These are phyloP conservation scores for Cyclocybe aegerita DNA, from an alignment of 768 basidiomycete species.

Conservation along the genomic window DNA sequence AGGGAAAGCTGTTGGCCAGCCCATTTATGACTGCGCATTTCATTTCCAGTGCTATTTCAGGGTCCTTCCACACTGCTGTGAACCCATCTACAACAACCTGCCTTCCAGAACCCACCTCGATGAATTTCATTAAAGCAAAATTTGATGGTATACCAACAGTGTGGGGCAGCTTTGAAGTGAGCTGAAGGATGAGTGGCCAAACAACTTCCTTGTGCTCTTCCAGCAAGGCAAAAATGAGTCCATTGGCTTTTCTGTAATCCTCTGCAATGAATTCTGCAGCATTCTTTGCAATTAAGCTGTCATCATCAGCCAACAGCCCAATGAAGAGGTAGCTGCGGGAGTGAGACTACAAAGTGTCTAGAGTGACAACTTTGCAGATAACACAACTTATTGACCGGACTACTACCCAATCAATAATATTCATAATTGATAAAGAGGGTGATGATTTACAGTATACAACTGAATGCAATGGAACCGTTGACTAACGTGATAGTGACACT, in stretches of 20 bases:
- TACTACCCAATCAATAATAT: no score
- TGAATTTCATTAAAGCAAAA: slow-evolving; percentile 9
- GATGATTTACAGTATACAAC: no score
- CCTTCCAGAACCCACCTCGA: not conserved
- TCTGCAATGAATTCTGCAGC: slow-evolving; percentile 1
- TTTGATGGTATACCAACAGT: slow-evolving; percentile 8
- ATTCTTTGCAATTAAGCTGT: no score
- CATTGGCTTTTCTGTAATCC: slow-evolving; percentile 4
- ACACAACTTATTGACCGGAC: no score
- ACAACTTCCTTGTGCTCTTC: slow-evolving; percentile 1
- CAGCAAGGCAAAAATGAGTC: not conserved
- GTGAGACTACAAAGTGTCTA: no score
- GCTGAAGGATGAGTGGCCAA: not conserved
- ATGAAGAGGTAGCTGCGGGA: no score
- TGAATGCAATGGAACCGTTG: no score
- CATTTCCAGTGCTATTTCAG: slow-evolving; percentile 1
- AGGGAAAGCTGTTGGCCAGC: slow-evolving; percentile 8
- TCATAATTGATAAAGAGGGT: no score
- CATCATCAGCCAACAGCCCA: no score
- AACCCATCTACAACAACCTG: slow-evolving; percentile 6
- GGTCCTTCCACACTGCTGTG: slow-evolving; percentile 2
- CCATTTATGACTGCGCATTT: slow-evolving; percentile 10
- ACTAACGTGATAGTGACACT: no score
- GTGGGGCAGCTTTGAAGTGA: slow-evolving; percentile 6
- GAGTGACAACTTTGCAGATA: no score